Evolutionary conservation across 2,329 filamentous ascomycete species (phyloP).

Genomic region (Raffaelea arxii): DNA sequence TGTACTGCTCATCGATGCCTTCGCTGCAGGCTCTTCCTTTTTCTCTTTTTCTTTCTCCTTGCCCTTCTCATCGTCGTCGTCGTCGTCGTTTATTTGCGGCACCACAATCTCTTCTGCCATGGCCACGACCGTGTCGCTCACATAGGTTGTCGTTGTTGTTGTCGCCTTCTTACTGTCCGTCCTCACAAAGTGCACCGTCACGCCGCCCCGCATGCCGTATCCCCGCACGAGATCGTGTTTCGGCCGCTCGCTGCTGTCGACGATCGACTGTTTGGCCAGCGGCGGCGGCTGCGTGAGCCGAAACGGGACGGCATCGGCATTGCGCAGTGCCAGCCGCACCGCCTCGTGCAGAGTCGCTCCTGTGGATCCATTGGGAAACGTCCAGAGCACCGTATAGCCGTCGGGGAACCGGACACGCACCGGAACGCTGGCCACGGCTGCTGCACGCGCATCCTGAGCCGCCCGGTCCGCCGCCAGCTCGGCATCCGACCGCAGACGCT

Average conservation of each 20-base stretch:
- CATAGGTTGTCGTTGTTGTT: constrained; percentile 44
- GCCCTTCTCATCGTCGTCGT: constrained; percentile 28
- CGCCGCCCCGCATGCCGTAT: constrained; percentile 59
- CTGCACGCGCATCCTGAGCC: constrained; percentile 55
- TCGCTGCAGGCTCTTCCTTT: constrained; percentile 9
- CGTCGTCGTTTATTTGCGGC: constrained; percentile 35
- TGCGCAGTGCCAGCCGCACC: constrained; percentile 61
- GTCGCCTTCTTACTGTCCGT: constrained; percentile 46
- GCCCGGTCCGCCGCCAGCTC: constrained; percentile 65
- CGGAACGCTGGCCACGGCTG: constrained; percentile 56
- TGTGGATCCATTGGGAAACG: constrained; percentile 59
- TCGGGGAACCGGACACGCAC: constrained; percentile 85
- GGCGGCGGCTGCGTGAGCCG: constrained; percentile 58
- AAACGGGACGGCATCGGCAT: constrained; percentile 55
- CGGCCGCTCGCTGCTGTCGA: constrained; percentile 31
- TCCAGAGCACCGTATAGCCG: constrained; percentile 65
- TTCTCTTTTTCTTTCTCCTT: constrained; percentile 12
- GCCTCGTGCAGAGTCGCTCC: constrained; percentile 64
- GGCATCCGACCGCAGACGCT: constrained; percentile 69
- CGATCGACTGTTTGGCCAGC: constrained; percentile 34
- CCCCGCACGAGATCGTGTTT: constrained; percentile 57
- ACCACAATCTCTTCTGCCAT: constrained; percentile 60
- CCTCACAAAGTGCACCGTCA: constrained; percentile 72
- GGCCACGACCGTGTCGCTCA: constrained; percentile 49
- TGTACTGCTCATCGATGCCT: constrained; percentile 19